A percentile compares a stretch with the other conserved stretches of the same genome.
Evolutionary conservation across 129 eudicot genomes (phyloP).

Genomic region (Lactuca sativa): DNA sequence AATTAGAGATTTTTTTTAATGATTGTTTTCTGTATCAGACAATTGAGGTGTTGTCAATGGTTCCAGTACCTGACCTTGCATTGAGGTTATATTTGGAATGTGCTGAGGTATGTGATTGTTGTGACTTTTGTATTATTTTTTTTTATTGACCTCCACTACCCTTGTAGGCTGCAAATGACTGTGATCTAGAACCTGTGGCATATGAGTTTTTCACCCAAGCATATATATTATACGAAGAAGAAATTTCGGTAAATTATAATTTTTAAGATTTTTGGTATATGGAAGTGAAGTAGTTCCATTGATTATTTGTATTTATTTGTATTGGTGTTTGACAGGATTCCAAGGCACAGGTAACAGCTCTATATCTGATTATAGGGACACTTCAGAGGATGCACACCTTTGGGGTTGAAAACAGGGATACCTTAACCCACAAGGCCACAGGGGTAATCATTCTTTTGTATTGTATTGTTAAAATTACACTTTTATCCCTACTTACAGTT

Average conservation of each 20-base stretch:
- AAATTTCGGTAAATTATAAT: slow-evolving; percentile 59
- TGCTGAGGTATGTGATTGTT: slow-evolving; percentile 73
- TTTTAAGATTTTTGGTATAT: neutral
- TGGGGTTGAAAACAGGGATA: slow-evolving; percentile 98
- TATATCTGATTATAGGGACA: slow-evolving; percentile 89
- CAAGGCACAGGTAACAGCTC: slow-evolving; percentile 85
- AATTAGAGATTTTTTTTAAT: too few species aligned
- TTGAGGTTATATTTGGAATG: slow-evolving; percentile 84
- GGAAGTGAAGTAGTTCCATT: too few species aligned
- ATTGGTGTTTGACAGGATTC: slow-evolving; percentile 62
- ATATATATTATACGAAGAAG: slow-evolving; percentile 96
- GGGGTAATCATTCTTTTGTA: slow-evolving; percentile 60
- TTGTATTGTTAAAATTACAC: neutral
- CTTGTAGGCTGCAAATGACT: slow-evolving; percentile 92
- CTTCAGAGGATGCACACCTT: slow-evolving; percentile 94
- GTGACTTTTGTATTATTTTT: neutral
- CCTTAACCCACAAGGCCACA: slow-evolving; percentile 96
- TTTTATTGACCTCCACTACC: slow-evolving; percentile 14
- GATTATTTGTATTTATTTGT: too few species aligned
- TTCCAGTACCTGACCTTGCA: slow-evolving; percentile 93
- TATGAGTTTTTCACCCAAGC: slow-evolving; percentile 99
- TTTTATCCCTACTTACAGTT: neutral
- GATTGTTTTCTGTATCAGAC: too few species aligned
- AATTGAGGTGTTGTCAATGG: slow-evolving; percentile 68
- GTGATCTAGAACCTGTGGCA: slow-evolving; percentile 97